These are phyloP conservation scores for Marasmius oreades DNA, from an alignment of 1,284 basidiomycete genomes.

Conservation along the genomic window DNA sequence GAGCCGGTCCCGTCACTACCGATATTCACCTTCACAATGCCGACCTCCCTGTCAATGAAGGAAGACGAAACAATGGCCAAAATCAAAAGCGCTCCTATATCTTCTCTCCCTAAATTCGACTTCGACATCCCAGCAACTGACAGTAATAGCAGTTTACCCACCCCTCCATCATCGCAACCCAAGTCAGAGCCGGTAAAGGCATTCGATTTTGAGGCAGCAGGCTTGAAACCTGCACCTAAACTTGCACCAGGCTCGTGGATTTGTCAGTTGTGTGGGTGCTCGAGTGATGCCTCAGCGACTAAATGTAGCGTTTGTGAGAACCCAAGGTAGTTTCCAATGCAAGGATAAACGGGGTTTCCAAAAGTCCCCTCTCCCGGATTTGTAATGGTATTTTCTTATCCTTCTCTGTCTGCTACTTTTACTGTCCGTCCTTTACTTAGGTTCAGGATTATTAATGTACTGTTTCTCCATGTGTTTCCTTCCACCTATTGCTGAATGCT, in stretches of 20 bases:
- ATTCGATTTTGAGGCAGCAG: slow-evolving; percentile 31
- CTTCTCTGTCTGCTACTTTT: background rate
- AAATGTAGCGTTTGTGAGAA: slow-evolving; percentile 58
- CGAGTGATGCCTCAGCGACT: slow-evolving; percentile 39
- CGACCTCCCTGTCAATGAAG: slow-evolving; percentile 24
- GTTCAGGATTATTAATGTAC: no score
- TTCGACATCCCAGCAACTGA: slow-evolving; percentile 3
- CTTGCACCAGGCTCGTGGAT: slow-evolving; percentile 34
- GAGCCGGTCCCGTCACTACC: slow-evolving; percentile 26
- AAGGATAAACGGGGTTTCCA: no score
- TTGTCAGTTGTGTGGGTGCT: slow-evolving; percentile 42
- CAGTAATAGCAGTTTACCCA: background rate
- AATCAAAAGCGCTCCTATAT: slow-evolving; percentile 23
- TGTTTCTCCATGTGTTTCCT: no score
- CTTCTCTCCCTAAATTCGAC: slow-evolving; percentile 10
- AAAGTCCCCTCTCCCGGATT: background rate
- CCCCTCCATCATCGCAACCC: slow-evolving; percentile 19
- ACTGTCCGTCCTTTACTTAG: background rate
- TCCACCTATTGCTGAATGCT: background rate
- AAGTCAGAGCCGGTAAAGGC: slow-evolving; percentile 19
- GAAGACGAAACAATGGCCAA: slow-evolving; percentile 27
- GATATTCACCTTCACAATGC: slow-evolving; percentile 22
- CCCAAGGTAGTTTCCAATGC: no score
- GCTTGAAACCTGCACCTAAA: slow-evolving; percentile 23
- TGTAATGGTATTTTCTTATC: background rate